Base-by-base conservation (phyloP, 129 eudicot species). In the Flaveria brownii region DNA sequence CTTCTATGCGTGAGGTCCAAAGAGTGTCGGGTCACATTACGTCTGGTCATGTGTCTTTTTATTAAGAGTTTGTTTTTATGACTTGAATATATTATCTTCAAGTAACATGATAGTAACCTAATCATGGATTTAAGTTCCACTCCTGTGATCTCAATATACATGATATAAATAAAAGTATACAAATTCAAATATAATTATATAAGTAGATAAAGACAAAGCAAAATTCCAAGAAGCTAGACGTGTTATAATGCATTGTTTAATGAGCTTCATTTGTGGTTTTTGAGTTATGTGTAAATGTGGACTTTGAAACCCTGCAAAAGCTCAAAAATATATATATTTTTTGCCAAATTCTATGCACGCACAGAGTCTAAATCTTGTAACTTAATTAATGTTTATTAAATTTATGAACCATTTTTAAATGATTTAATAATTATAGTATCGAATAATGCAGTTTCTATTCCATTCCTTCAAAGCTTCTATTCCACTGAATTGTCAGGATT, bases 401-500 rank as follows among this genome's bases (percentile, higher is more conserved):
- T 25, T 41, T 1, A 25, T 11, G 30, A 71, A 9, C 8, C 23
- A 33, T 77, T 20, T 63, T 72, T 71, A 49, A 57, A 17, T 79
- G 43, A 71, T 22, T 70, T 28, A 79, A 71, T 10, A 30, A 49
- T 64, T 42, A 9, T 56, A 56, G 66, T 68, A 80, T 80, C 84
- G 84, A 80, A 80, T 74, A 43, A 67, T 74, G 80, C 84, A 80
- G 84, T 75, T 80, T 80, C 84, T 75, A 80, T 80, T 80, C 84
- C 84, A 80, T 80, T 74, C 84, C 84, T 80, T 74, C 70, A 80
- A 80, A 80, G 84, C 84, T 80, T 80, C 84, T 80, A 80, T 80
- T 80, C 84, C 70, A 74, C 76, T 80, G 84, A 80, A 68, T 68
- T 80, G 80, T 80, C 84, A 74, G 84, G 71, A 74, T 74, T 65